Evolutionary conservation across 202 grass and related monocot genomes (phyloP), one percentile per base, ranked within the genome.

Genomic region (Brachypodium distachyon): DNA sequence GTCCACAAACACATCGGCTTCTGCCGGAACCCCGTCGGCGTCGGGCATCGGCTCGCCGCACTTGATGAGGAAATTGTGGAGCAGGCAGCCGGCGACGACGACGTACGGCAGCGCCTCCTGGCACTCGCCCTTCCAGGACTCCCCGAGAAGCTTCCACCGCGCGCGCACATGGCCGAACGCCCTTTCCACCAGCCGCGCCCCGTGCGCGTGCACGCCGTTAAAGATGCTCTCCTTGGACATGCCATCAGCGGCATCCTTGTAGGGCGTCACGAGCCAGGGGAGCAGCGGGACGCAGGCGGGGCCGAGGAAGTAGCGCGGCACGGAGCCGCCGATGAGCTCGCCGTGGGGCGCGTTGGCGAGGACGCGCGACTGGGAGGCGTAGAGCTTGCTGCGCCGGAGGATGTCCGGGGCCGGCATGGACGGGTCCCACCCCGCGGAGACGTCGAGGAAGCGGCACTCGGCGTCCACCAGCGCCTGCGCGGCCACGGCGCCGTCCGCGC

Each of bases 401-500:
- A 98, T 88, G 65, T 92, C 77, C 31, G 81, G 47, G 1, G 89
- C 89, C 16, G 49, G 32, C 77, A 86, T 86, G 10, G 83, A 59
- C 4, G 77, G 69, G 26, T 86, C 84, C 95, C 95, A 98, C 0
- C 95, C 95, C 2, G 86, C 77, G 12, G 95, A 98, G 77, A 98
- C 69, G 55, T 95, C 89, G 1, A 98, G 77, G 62, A 98, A 98
- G 68, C 84, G 86, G 67, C 95, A 91, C 8, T 95, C 90, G 10
- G 95, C 86, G 69, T 98, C 89, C 25, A 92, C 87, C 54, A 98
- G 81, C 9, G 82, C 89, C 84, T 98, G 89, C 17, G 95, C 95
- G 63, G 82, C 34, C 7, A 82, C 61, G 2, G 89, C 84, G 17
- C 53, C 82, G 11, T 49, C 77, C 12, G n/a, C n/a, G n/a, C 85